A percentile compares a stretch with the other conserved stretches of the same genome.
phyloP scores from a whole-genome alignment of 1,284 basidiomycete species.

The Entoloma clypeatum region DNA sequence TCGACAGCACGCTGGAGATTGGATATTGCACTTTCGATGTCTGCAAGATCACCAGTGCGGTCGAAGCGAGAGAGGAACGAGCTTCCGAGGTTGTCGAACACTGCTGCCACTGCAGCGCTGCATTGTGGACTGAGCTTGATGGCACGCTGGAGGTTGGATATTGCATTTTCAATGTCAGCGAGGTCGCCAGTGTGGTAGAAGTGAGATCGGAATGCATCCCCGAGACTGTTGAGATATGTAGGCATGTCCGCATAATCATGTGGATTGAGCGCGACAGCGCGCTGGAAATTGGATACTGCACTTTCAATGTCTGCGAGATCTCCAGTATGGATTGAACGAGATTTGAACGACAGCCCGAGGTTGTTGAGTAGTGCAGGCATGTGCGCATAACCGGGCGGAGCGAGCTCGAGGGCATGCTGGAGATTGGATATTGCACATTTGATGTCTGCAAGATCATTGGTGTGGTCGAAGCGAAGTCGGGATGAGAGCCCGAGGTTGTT shows the following conservation, averaged over 20 bases:
- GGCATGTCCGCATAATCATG: slow-evolving; percentile 13
- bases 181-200: no score
- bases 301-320: no score
- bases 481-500: no score
- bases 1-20: no score
- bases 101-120: slow-evolving; percentile 9
- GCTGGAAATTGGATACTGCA: slow-evolving; percentile 12
- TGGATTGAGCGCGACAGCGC: slow-evolving; percentile 15
- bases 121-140: slow-evolving; percentile 11
- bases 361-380: neutral
- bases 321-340: slow-evolving; percentile 12
- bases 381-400: neutral
- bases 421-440: neutral
- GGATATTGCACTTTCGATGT: no score
- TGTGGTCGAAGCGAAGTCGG: no score
- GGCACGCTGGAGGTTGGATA: no score
- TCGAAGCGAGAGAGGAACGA: no score
- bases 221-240: slow-evolving; percentile 15
- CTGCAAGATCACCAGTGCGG: slow-evolving; percentile 5
- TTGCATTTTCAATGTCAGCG: no score
- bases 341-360: slow-evolving; percentile 7
- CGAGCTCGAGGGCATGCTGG: neutral
- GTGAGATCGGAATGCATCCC: slow-evolving; percentile 9
- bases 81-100: slow-evolving; percentile 2
- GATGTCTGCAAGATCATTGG: no score